Conservation (phyloP, 176 grass and related monocot species). For the Puya raimondii region DNA sequence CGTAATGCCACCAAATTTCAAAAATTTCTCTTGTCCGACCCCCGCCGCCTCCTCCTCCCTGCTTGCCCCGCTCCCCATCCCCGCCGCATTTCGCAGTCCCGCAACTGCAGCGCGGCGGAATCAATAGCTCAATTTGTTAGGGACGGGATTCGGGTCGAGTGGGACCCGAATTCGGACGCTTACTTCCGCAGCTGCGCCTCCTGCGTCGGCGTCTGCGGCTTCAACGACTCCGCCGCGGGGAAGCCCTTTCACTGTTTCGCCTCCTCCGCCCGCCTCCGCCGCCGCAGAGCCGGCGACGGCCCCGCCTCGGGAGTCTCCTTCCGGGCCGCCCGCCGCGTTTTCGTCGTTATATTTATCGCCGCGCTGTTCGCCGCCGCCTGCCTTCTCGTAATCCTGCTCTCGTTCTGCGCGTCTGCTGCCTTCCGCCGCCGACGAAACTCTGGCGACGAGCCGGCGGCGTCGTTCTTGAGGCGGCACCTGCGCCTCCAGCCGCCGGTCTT, state of each 20-base stretch:
- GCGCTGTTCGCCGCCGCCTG: conserved; percentile 28
- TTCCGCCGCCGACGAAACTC: conserved; percentile 21
- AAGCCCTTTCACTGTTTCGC: conserved; percentile 36
- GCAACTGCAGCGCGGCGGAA: background rate
- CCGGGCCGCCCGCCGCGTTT: background rate
- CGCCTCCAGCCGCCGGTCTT: conserved; percentile 44
- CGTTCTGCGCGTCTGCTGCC: conserved; percentile 41
- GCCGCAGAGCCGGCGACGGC: background rate
- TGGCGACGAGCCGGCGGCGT: background rate
- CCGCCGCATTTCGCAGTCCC: background rate
- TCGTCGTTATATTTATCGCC: conserved; percentile 18
- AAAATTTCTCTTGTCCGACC: conserved; percentile 8
- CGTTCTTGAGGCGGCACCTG: conserved; percentile 6
- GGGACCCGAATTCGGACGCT: conserved; percentile 12
- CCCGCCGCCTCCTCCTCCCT: conserved; percentile 25
- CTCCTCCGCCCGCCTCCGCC: conserved; percentile 1
- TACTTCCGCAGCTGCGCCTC: conserved; percentile 28
- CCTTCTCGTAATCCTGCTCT: conserved; percentile 46
- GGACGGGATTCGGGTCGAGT: conserved; percentile 23
- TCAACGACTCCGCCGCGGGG: conserved; percentile 27
- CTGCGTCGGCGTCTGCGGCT: conserved; percentile 26
- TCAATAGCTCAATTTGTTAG: conserved; percentile 23
- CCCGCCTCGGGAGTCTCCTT: background rate
- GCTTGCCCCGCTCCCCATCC: background rate
- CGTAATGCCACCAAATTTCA: conserved; percentile 18